Evolutionary conservation across 164 flowering plant genomes (phyloP), one percentile per base, ranked within the genome.

Genomic region (Berberis thunbergii): DNA sequence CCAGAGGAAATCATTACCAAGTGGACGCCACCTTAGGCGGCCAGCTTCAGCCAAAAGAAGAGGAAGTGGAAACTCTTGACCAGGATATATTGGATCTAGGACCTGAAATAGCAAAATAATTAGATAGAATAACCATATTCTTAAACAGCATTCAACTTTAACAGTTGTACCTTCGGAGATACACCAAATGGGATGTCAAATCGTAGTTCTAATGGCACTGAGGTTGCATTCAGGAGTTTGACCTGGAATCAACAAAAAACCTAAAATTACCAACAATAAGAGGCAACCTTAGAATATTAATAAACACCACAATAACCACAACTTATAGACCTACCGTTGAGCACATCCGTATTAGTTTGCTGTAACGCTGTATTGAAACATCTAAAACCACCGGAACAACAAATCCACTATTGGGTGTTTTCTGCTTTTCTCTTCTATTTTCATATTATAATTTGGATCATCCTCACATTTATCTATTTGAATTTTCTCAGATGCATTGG

Each of bases 161-260:
- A 26, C 0, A 26, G 26, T 26, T 26, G 26, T 78, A 94, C 99
- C 99, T 84, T 94, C 43, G 97, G 95, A 41, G 95, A 78, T 41
- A 94, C 75, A 41, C 99, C 93, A 75, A 94, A 87, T 54, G 99
- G 99, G 76, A 89, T 94, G 70, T 94, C 99, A 76, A 94, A 91
- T 12, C 97, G 83, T 56, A 94, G 79, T 79, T 94, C 96, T 70
- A 94, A 68, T 8, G 96, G 87, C 67, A 75, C 57, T 38, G 96
- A 83, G 58, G 96, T 89, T 60, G 84, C 78, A 81, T 94, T 94
- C 3, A 67, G 60, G 59, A 94, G 75, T 66, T 87, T 73, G 41
- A 94, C 99, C 99, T 94, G 83, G 63, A 77, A 42, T 26, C 26
- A 26, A 26, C 26, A 26, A 26, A 26, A 26, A 26, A 26, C 26